Base-by-base conservation (phyloP, 371 early-diverging fungal genomes). In the Mucor sp. region DNA sequence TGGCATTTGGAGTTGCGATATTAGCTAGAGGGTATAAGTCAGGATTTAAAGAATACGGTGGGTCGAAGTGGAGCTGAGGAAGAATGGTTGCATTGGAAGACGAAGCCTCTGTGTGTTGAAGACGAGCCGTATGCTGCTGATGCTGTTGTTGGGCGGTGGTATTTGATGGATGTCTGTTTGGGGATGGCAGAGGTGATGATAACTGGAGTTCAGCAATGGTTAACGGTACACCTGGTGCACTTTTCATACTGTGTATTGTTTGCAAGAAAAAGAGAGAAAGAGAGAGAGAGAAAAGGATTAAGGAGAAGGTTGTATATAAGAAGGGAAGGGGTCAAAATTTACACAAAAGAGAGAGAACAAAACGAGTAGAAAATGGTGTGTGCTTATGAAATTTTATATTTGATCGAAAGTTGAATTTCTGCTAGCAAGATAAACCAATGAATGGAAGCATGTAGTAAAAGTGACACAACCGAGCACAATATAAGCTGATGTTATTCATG, bases 141-240 rank as follows among this genome's bases (percentile, higher is more conserved):
- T 47, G 61, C 25, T 23, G 50, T 25, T 17, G 21, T 47, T 47
- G 47, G n/a, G 30, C 17, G 21, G 53, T 50, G 53, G 25, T 53
- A 25, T 23, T 53, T 53, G 53, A 53, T 53, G 62, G 62, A 17
- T 69, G 68, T 62, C 66, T 58, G 60, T 39, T 68, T 8, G 73
- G 73, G 27, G 73, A 72, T 47, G 73, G 69, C 35, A 72, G 39
- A 28, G 73, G 73, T 41, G 73, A 72, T 35, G 69, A 69, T 27
- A 72, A 39, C 59, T 72, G 73, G 25, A 66, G 44, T 48, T 72
- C 73, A 56, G 69, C 62, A 53, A 72, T 63, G 23, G 72, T 62
- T 30, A 68, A 53, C 33, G 68, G 72, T 65, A 65, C 62, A 43
- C 62, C 60, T 60, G 61, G 67, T 56, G 47, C 8, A 67, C 58